Base-by-base conservation (phyloP, 129 eudicot species). In the Helianthus annuus region DNA sequence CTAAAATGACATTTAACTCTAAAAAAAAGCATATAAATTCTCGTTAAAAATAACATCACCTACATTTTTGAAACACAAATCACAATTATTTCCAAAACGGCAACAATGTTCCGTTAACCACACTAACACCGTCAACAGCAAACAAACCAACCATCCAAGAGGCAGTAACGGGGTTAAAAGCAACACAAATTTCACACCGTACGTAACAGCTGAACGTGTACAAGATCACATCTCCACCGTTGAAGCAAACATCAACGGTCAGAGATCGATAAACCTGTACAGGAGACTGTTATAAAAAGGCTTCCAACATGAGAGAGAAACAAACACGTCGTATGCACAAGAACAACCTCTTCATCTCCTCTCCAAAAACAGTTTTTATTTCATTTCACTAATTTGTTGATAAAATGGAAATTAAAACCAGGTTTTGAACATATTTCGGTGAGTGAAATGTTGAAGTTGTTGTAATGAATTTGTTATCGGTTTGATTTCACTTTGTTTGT, bases 401-500 rank as follows among this genome's bases (percentile, higher is more conserved):
- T 36, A 58, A 74, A 52, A 44, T 69, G 19, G 68, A 56, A 65
- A 49, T 75, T 36, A 9, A 39, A 39, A 48, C 64, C 55, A 62
- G 24, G 12, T 13, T 69, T 68, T 32, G 44, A 32, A 29, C 14
- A 40, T 32, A 74, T 58, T 85, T 74, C 60, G 75, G 85, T 75
- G 84, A 81, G 89, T 85, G 79, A 73, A 85, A 85, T 62, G 79
- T 73, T 74, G 83, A 59, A 81, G 71, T 64, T 56, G 15, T 42
- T 65, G 60, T 53, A 42, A 40, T 70, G 45, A 54, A 62, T 52
- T 51, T 66, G 22, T 64, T 75, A 19, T 54, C 48, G 29, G 24
- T 27, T 24, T 69, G 61, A 46, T 59, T 48, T 68, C 63, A 27
- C 46, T 72, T 6, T 53, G n/a, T 64, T 78, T 57, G 3, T 10